phyloP scores from a whole-genome alignment of 805 yeast species.

The Millerago galiae region DNA sequence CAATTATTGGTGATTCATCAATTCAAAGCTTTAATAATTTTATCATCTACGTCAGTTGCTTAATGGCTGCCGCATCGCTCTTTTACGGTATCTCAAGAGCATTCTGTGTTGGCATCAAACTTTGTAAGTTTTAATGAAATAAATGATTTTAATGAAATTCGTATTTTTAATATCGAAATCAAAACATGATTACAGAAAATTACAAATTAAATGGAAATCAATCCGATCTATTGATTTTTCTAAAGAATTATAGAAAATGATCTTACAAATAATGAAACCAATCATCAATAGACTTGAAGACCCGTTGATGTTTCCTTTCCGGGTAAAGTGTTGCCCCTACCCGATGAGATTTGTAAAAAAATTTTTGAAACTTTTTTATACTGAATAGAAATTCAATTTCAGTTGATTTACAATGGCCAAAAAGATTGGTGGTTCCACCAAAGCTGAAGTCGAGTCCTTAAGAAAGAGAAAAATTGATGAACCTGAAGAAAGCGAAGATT shows the following conservation, averaged over 20 bases:
- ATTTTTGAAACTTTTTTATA: not conserved
- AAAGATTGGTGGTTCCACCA: not conserved
- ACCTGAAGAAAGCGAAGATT: slow-evolving; percentile 7
- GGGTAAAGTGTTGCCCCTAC: not conserved
- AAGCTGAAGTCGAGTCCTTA: not conserved
- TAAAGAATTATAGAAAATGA: too few relatives aligned
- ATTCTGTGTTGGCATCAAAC: slow-evolving; percentile 35
- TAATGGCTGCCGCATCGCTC: slow-evolving; percentile 32
- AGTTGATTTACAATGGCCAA: not conserved
- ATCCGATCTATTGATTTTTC: too few relatives aligned
- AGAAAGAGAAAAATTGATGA: slow-evolving; percentile 20
- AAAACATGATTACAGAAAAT: too few relatives aligned
- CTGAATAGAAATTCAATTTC: not conserved
- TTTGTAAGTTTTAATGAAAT: slow-evolving; percentile 28
- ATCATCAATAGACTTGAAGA: too few relatives aligned
- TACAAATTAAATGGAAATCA: too few relatives aligned
- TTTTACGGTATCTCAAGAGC: slow-evolving; percentile 36
- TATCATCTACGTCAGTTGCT: slow-evolving; percentile 36
- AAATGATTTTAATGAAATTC: not conserved
- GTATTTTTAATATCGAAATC: too few relatives aligned
- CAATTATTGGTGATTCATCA: slow-evolving; percentile 33
- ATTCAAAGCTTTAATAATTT: slow-evolving; percentile 34
- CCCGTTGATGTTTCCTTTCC: too few relatives aligned
- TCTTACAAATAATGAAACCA: too few relatives aligned
- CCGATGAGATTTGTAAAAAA: slow-evolving; percentile 1